Base-by-base conservation (phyloP, 768 basidiomycete genomes). In the Crassisporium funariophilum region DNA sequence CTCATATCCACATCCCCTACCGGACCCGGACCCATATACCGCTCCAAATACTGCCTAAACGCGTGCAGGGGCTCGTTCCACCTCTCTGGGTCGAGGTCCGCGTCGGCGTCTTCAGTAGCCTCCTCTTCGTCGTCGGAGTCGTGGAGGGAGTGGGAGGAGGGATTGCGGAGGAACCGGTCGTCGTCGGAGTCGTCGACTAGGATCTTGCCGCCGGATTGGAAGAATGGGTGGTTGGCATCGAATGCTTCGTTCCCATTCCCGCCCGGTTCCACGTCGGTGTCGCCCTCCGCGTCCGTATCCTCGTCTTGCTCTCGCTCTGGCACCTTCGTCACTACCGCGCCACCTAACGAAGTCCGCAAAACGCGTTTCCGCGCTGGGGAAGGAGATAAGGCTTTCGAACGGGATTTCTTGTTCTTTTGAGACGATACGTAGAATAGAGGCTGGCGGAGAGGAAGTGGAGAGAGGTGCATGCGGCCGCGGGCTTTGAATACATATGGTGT, bases 401-500 rank as follows among this genome's bases (percentile, higher is more conserved):
- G 5, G 10, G 35, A 33, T 8, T 12, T 5, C 23, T 12, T 11
- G 40, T 13, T 24, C 22, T 33, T 9, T 33, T 35, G 22, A 27
- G 9, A 13, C 4, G 33, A 25, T n/a, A 34, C 42, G 41, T 19
- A 29, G 50, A 64, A 62, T 9, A 55, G 33, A 1, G 56, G 59
- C 1, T 54, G 52, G 1, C 61, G 62, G 0, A 61, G 47, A 12
- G 60, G 58, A 8, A 56, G 46, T 6, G 64, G 64, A 6, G 65
- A 56, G 10, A 78, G 63, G 36, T 65, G 63, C 15, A 73, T 69
- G 21, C 70, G 65, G 17, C 80, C 81, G 16, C 67, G 65, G 1
- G 82, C 83, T 5, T 56, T 54, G 60, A 89, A 87, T 8, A 87
- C 68, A 49, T 75, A 74, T 0, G 86, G 87, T 20, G 71, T 70